Conservation (phyloP, 2,329 filamentous ascomycete species). For the Aspergillus sojae region DNA sequence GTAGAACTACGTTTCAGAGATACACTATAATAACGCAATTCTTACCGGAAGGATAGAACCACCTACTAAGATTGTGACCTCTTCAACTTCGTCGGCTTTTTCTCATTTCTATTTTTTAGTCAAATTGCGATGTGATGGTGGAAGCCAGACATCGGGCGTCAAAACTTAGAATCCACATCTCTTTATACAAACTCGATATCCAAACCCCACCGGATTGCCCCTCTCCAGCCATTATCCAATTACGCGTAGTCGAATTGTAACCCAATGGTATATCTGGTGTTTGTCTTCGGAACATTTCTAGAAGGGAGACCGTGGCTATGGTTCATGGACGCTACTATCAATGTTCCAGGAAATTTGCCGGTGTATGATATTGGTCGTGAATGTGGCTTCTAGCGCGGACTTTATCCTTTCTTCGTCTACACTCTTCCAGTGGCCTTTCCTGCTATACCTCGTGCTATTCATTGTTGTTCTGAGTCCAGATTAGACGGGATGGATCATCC, state of each 20-base stretch:
- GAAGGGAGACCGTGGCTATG: too few species aligned
- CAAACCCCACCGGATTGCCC: not conserved
- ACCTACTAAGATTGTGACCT: too few species aligned
- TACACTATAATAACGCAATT: too few species aligned
- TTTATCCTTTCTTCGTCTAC: not conserved
- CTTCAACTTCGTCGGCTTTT: too few species aligned
- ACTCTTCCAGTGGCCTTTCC: accelerated
- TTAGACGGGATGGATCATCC: not conserved
- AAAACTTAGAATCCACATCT: not conserved
- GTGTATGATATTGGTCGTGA: not conserved
- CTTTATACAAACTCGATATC: not conserved
- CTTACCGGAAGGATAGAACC: too few species aligned
- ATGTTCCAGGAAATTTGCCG: too few species aligned
- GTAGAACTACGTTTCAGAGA: not conserved
- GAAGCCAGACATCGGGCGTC: not conserved
- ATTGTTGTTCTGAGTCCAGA: not conserved
- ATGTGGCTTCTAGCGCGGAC: not conserved
- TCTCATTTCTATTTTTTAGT: not conserved
- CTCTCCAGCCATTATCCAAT: not conserved
- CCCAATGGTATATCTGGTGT: not conserved
- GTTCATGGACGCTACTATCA: too few species aligned
- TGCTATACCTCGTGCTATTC: not conserved
- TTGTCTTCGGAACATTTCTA: not conserved
- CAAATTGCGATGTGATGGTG: not conserved
- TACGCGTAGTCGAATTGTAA: not conserved